Base-by-base conservation (phyloP, 805 yeast genomes). In the Pichia sporocuriosa region DNA sequence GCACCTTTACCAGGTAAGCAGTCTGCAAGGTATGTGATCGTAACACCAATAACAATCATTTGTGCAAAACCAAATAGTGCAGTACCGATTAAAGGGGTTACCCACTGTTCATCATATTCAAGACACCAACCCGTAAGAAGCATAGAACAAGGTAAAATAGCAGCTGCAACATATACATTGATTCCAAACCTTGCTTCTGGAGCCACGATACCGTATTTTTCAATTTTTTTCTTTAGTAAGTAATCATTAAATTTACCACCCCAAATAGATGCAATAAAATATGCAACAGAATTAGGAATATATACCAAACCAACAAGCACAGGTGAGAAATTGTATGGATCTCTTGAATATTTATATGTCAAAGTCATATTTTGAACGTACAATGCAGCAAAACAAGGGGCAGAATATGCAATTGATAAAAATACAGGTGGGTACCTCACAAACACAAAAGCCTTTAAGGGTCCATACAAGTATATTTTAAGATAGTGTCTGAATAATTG, bases 1-100 rank as follows among this genome's bases (percentile, higher is more conserved):
- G 95, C 89, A 32, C 95, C 94, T 52, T 80, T 72, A 0, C 95
- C 94, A 0, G 96, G 95, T 34, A 87, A 67, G 1, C 87, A 77
- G 55, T 86, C 96, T 1, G 86, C 88, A 43, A 86, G 63, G 54
- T 85, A 87, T 0, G 95, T 85, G 3, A 81, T 75, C 0, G 87
- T 81, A 8, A 85, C 77, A 3, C 94, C 93, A 50, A 85, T 84
- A 4, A 84, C 76, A 61, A 85, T 75, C 93, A 86, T 83, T 26
- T 85, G 78, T 0, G 90, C 84, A 55, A 81, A 77, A 0, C 96
- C 96, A 59, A 81, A 84, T 6, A 84, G 44, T 1, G 89, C 85
- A 4, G 93, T 81, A 1, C 95, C 95, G 10, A 86, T 68, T 50
- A 86, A 66, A 0, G 95, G 95, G 4, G 79, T 69, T 1, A 81